Evolutionary conservation across 768 basidiomycete genomes (phyloP), one percentile per base, ranked within the genome.

Genomic region (Mycena belliarum): DNA sequence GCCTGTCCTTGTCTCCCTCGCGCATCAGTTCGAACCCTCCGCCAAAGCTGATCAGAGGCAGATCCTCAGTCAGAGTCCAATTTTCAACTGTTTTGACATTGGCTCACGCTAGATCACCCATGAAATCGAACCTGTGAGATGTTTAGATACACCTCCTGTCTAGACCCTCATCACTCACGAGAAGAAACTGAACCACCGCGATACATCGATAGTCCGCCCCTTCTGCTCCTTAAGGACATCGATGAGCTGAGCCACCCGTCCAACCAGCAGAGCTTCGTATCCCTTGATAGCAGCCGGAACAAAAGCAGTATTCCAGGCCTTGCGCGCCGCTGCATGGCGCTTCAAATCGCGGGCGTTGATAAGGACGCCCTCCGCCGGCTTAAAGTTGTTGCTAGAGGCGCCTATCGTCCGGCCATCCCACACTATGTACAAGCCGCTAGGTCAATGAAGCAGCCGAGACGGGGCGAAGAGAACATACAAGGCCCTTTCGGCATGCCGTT

Each of bases 401-500:
- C 8, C 14, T 15, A 37, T 37, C 35, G 35, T 37, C 12, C 72
- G 68, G 2, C 72, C 73, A 24, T 71, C 71, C 70, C 73, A 76
- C 8, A 69, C 75, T 76, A 45, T 16, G 33, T 20, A 23, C 7
- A n/a, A 2, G 32, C 29, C n/a, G n/a, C n/a, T n/a, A n/a, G n/a
- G n/a, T 37, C 35, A 16, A 24, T 47, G 23, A 29, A n/a, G n/a
- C n/a, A n/a, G n/a, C n/a, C n/a, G 35, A 5, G 23, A 14, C 20
- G 10, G 18, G 38, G 24, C 18, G 1, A 33, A 33, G 8, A 38
- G 42, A 42, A 52, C 15, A 69, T 74, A 47, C 63, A 75, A 74
- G 52, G 69, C 4, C 77, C 76, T 63, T 80, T 79, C 4, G 75
- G 75, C 62, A 81, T 69, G 2, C 80, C 78, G 15, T 65, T 61